A percentile compares a stretch with the other conserved stretches of the same genome.
phyloP scores from a whole-genome alignment of 2,329 filamentous ascomycete species.

The Colletotrichum tofieldiae region DNA sequence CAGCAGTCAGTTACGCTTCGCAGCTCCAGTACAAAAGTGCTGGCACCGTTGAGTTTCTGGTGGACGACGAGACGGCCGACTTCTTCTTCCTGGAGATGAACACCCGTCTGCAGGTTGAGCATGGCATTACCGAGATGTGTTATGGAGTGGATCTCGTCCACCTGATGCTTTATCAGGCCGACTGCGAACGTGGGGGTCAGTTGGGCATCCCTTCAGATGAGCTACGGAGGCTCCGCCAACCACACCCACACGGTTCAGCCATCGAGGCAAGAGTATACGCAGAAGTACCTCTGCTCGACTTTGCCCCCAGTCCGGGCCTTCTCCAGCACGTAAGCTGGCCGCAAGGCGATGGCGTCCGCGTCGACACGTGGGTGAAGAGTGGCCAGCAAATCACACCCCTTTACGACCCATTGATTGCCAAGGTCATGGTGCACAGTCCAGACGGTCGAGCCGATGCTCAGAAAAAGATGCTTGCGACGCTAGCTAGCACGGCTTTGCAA shows the following conservation, averaged over 20 bases:
- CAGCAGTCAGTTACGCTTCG: constrained; percentile 46
- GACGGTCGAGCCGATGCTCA: constrained; percentile 62
- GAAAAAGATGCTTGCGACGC: constrained; percentile 56
- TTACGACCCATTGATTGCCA: constrained; percentile 72
- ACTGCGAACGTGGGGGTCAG: constrained; percentile 46
- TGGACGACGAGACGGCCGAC: constrained; percentile 49
- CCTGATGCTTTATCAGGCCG: constrained; percentile 47
- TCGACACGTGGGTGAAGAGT: constrained; percentile 76
- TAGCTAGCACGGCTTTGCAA: neutral
- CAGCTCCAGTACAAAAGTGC: constrained; percentile 54
- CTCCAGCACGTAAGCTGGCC: constrained; percentile 72
- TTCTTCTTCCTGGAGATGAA: constrained; percentile 61
- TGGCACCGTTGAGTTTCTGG: constrained; percentile 60
- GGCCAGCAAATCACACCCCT: constrained; percentile 71
- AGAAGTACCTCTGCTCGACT: constrained; percentile 71
- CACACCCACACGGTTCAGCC: constrained; percentile 50
- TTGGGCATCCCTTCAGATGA: constrained; percentile 11
- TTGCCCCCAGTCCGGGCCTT: constrained; percentile 71
- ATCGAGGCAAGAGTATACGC: constrained; percentile 60
- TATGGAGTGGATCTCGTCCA: constrained; percentile 28
- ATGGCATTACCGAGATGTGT: constrained; percentile 63
- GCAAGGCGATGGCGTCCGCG: constrained; percentile 62
- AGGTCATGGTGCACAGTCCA: constrained; percentile 69
- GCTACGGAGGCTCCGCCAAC: neutral
- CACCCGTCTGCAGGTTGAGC: constrained; percentile 81